Base-by-base conservation (phyloP, 768 basidiomycete genomes). In the Boletus reticulatus region DNA sequence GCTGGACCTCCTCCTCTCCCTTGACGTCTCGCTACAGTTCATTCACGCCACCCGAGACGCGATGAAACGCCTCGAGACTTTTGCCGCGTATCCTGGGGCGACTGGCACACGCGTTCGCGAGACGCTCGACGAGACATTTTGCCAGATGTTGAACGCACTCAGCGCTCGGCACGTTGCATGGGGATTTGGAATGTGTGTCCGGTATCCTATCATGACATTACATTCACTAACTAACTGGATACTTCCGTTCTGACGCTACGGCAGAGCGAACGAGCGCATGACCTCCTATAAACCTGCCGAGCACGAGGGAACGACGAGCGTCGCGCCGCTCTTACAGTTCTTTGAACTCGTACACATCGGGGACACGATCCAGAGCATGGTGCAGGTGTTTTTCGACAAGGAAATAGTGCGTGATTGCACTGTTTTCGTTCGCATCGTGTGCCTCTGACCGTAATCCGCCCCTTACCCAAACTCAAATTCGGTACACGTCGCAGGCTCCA, bases 311-410 rank as follows among this genome's bases (percentile, higher is more conserved):
- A 85, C 86, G 37, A 84, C 84, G 22, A 87, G 84, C 60, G 95
- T 98, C 3, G 94, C 95, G 1, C 97, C 97, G 0, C 74, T 99
- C 4, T 75, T 98, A 39, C 95, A 98, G 68, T 98, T 98, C 74
- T 98, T 99, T 61, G 96, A 98, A 75, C 78, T 98, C 22, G 96
- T 96, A 1, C 97, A 98, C 73, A 78, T 98, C 16, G 97, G 94
- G 1, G 96, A 99, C 67, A 99, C 92, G 16, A 98, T 98, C 43
- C 93, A 96, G 72, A 92, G 88, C 17, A 98, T 98, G 85, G 85
- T 97, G 7, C 94, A 99, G 62, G 97, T 98, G 2, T 99, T 95
- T 71, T 99, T 96, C 66, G 97, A 98, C 67, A 95, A 95, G 66
- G 96, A 97, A 64, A 75, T 98, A 73, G 92, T 90, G 57, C 24